Evolutionary conservation across 352 stramenopile species (phyloP).

Genomic region (Globisporangium yorkense): DNA sequence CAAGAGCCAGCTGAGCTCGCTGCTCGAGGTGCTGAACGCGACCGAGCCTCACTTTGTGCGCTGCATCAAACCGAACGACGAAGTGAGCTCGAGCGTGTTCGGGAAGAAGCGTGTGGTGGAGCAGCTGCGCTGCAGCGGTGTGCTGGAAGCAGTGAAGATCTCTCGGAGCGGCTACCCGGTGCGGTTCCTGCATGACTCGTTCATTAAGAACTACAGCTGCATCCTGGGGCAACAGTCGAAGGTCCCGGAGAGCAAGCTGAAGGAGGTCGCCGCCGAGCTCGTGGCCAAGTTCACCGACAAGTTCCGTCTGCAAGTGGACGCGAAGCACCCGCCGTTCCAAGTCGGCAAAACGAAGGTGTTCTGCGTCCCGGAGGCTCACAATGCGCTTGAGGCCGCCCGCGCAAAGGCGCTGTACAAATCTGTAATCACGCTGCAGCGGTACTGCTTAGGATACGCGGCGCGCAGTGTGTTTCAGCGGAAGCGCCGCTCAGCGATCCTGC

Average conservation of each 20-base stretch:
- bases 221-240: conserved; percentile 47
- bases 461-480: conserved; percentile 41
- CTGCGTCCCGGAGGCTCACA: conserved; percentile 58
- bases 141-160: conserved; percentile 88
- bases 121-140: conserved; percentile 82
- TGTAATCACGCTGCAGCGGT: conserved; percentile 68
- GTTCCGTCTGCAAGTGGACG: conserved; percentile 28
- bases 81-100: conserved; percentile 49
- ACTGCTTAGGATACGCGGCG: conserved; percentile 57
- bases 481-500: conserved; percentile 36
- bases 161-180: conserved; percentile 91
- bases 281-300: conserved; percentile 31
- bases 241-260: conserved; percentile 33
- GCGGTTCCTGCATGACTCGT: conserved; percentile 91
- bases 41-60: conserved; percentile 92
- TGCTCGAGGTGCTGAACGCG: conserved; percentile 93
- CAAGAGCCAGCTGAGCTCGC: conserved; percentile 87
- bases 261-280: conserved; percentile 44
- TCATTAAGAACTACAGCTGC: conserved; percentile 82
- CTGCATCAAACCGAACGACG: conserved; percentile 88
- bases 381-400: conserved; percentile 53
- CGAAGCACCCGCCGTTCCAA: conserved; percentile 61
- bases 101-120: conserved; percentile 66
- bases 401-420: conserved; percentile 65
- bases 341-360: conserved; percentile 85